A percentile compares a stretch with the other conserved stretches of the same genome.
These are phyloP conservation scores for Pleurotus pulmonarius DNA, from an alignment of 768 basidiomycete genomes.

Conservation along the genomic window DNA sequence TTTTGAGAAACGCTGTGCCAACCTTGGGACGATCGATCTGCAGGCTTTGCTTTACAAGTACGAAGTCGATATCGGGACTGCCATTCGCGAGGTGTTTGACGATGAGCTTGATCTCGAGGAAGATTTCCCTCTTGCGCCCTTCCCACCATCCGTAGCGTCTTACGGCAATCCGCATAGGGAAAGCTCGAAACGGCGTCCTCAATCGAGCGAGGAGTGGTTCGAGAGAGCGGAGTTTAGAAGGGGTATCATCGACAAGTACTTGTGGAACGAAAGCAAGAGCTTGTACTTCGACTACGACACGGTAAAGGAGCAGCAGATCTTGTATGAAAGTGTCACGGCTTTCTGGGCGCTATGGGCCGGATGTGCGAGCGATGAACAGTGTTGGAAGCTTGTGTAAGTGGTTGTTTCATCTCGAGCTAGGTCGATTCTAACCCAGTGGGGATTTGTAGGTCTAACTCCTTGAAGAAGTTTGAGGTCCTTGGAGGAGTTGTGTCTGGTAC, in stretches of 20 bases:
- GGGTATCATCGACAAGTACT: constrained; percentile 85
- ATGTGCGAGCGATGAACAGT: constrained; percentile 94
- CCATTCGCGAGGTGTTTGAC: constrained; percentile 92
- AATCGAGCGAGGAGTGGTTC: constrained; percentile 91
- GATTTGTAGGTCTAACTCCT: constrained; percentile 48
- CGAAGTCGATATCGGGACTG: constrained; percentile 97
- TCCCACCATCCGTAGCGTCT: constrained; percentile 76
- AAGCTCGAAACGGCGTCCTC: constrained; percentile 53
- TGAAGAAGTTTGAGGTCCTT: constrained; percentile 95
- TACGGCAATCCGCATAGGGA: constrained; percentile 63
- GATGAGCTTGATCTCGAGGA: constrained; percentile 91
- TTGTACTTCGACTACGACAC: constrained; percentile 98
- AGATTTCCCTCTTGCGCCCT: constrained; percentile 87
- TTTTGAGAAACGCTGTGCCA: constrained; percentile 96
- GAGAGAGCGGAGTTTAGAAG: constrained; percentile 81
- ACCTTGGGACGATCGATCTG: constrained; percentile 93
- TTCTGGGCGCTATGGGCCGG: constrained; percentile 98
- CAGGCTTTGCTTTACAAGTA: constrained; percentile 98
- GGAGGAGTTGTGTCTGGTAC: constrained; percentile 96
- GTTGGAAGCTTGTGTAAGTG: constrained; percentile 74
- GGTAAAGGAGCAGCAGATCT: constrained; percentile 81
- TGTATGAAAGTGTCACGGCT: constrained; percentile 96
- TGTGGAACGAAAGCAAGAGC: constrained; percentile 95
- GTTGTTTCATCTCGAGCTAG: too few species aligned
- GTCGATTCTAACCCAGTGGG: too few species aligned